Base-by-base conservation (phyloP, 129 eudicot species). In the Escallonia herrerae region DNA sequence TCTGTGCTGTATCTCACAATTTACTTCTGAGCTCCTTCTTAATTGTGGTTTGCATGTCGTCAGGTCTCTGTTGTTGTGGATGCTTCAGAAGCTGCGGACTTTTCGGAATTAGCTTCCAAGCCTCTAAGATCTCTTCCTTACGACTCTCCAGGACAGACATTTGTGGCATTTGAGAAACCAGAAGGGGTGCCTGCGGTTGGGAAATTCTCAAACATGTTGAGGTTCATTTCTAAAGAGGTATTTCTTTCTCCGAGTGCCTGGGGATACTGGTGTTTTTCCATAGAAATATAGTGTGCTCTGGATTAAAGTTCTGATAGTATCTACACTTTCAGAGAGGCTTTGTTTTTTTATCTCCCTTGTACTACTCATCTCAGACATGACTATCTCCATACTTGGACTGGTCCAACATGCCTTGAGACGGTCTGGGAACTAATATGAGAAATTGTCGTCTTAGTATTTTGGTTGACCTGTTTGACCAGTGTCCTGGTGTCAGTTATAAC, bases 1-100 rank as follows among this genome's bases (percentile, higher is more conserved):
- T 11, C 37, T 8, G 14, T 62, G 4, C 57, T 56, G 51, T 14
- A 14, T 15, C 5, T 6, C 40, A 8, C 51, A 22, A 49, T 33
- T 45, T 55, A 9, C 6, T 5, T 8, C 5, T 33, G 65, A 50
- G 40, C n/a, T 4, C 40, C 7, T 2, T 42, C 51, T 59, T 9
- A 49, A 39, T 40, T 33, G 11, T 51, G 52, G 58, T 55, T 9
- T 66, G 52, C 60, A 39, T 60, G 47, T 45, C 75, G 43, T 66
- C 69, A 93, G 98, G 98, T 93, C 45, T 53, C 80, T 22, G 91
- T 93, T 51, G 73, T 88, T 68, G 96, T 93, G 70, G 98, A 93
- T 80, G 87, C 96, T 71, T 89, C 96, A 45, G 98, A 89, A 58
- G 98, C 98, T 48, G 98, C 88, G 70, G 98, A 93, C 56, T 93